Evolutionary conservation across 2,329 filamentous ascomycete genomes (phyloP), one percentile per base, ranked within the genome.

Genomic region (Pezicula carpinea): DNA sequence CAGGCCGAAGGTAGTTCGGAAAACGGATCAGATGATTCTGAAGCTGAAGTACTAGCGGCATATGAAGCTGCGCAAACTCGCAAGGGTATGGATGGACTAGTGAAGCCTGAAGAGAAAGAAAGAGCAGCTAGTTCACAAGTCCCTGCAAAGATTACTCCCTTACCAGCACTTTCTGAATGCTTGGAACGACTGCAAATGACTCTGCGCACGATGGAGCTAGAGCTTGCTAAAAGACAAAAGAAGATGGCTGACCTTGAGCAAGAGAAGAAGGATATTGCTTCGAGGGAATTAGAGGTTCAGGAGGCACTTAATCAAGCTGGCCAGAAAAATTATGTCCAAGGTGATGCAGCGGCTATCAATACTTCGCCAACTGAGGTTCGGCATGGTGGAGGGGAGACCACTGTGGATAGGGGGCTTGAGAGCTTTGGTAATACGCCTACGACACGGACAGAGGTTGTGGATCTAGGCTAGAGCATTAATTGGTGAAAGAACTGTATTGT

Each of bases 1-100:
- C 80, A 85, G 40, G 91, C 90, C 3, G 87, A 95, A 64, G 82
- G 77, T 1, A 72, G 73, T 31, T 76, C 77, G 7, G 79, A 77
- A 2, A 80, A 80, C 6, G 82, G 76, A 6, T 82, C 77, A 1
- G 79, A 79, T n/a, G 87, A 92, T 46, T 83, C 80, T 18, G 81
- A 84, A 38, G 82, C 81, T 0, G 82, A 85, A 62, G 77, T 85
- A 14, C 82, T 83, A 48, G 88, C 85, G 2, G 91, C 89, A 0
- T 97, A 95, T 67, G 91, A 96, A 66, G 80, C 83, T 10, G 85
- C 88, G 4, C 92, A 97, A 69, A 91, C 88, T 7, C 79, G 86
- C 17, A 87, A 88, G 3, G 92, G 89, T n/a, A 85, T 93, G 70
- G 91, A 92, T 58, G 86, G 83, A 0, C 60, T 86, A 18, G 68